Base-by-base conservation (phyloP, 495 filamentous ascomycete genomes). In the Aspergillus olivimuriae region DNA sequence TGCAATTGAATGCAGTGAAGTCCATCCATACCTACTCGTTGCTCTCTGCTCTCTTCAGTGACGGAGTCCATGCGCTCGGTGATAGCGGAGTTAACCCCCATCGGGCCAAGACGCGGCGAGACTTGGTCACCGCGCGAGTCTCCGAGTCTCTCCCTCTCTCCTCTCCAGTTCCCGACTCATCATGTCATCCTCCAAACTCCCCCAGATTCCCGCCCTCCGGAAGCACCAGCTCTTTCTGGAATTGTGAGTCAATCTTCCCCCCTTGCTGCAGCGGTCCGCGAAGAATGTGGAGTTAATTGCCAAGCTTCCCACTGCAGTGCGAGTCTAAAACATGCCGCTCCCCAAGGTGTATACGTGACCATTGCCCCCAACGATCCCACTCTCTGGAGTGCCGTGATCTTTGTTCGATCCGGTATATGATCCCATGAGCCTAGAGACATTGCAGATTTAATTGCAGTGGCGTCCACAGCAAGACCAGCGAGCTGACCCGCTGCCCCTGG, bases 351-450 rank as follows among this genome's bases (percentile, higher is more conserved):
- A 33, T 96, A 90, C 61, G 75, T 95, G 63, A 88, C 73, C 60
- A 75, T 94, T 37, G 82, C 82, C n/a, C 84, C 86, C 0, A 84
- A 84, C 19, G 83, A 92, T 55, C 80, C 86, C 9, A 77, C 77
- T 21, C 68, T 86, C 21, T 97, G 91, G 91, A 82, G 77, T 41
- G 89, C 89, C n/a, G 82, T 94, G 6, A 67, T 96, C 4, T 96
- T 96, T 56, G 80, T 94, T 39, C 86, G 89, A 28, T 84, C 84
- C 70, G 91, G 90, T 86, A 60, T 60, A n/a, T n/a, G n/a, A n/a
- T n/a, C n/a, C n/a, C n/a, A n/a, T n/a, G 4, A 1, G 18, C 14
- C 16, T 41, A 38, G 4, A 38, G 12, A 15, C 14, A 38, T 16
- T 21, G 2, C 17, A 10, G 17, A 21, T 7, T 32, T 11, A 2